phyloP scores from a whole-genome alignment of 2,329 filamentous ascomycete species.

The Alternaria arbusti region DNA sequence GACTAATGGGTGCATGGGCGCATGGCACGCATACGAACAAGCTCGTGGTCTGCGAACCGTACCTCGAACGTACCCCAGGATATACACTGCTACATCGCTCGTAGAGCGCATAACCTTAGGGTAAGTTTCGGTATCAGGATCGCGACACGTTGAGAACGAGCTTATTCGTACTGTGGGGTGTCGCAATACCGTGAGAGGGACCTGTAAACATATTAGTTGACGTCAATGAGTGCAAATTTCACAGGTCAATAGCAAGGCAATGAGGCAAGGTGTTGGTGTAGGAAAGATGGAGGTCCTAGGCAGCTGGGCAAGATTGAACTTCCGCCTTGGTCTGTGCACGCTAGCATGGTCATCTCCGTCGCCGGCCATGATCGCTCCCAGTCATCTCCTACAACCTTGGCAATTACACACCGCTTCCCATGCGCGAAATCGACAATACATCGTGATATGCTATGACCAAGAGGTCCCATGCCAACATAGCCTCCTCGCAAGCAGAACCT shows the following conservation, averaged over 20 bases:
- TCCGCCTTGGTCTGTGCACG: constrained; percentile 11
- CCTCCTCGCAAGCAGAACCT: constrained; percentile 25
- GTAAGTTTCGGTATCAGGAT: neutral
- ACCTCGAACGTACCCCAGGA: neutral
- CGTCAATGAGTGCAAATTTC: neutral
- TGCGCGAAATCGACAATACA: constrained; percentile 6
- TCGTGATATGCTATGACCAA: constrained; percentile 45
- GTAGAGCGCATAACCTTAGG: neutral
- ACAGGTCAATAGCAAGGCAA: neutral
- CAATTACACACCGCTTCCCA: neutral
- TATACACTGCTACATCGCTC: neutral
- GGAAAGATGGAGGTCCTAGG: neutral
- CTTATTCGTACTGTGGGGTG: neutral
- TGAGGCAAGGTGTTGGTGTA: neutral
- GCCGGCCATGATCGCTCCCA: neutral
- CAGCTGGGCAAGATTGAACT: neutral
- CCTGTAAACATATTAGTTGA: neutral
- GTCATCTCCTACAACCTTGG: constrained; percentile 1
- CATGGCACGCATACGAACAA: neutral
- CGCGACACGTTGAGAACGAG: neutral
- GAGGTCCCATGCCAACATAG: constrained; percentile 32
- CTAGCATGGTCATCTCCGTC: constrained; percentile 2
- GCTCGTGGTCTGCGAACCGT: neutral
- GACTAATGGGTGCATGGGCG: neutral
- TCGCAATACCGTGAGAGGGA: neutral